Evolutionary conservation across 2,329 filamentous ascomycete genomes (phyloP).

Genomic region (Aspergillus felis): DNA sequence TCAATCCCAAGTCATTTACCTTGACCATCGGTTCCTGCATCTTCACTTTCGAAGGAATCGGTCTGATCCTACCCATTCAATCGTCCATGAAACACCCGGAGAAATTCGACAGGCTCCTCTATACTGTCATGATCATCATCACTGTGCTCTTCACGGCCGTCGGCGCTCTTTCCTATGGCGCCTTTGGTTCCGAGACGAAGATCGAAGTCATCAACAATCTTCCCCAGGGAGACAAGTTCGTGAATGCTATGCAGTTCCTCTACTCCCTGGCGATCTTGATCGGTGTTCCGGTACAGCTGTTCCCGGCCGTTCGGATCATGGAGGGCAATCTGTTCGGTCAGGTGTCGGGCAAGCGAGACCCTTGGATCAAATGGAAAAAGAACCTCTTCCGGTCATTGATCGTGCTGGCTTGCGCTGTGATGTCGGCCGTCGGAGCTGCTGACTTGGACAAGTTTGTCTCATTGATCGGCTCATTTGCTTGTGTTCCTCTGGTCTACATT

Average conservation of each 20-base stretch:
- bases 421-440: slow-evolving; percentile 85
- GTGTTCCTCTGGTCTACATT: slow-evolving; percentile 91
- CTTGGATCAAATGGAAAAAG: slow-evolving; percentile 98
- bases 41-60: slow-evolving; percentile 96
- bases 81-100: slow-evolving; percentile 86
- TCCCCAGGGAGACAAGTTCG: slow-evolving; percentile 84
- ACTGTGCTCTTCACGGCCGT: slow-evolving; percentile 83
- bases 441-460: slow-evolving; percentile 95
- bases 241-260: slow-evolving; percentile 90
- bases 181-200: slow-evolving; percentile 87
- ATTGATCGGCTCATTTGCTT: slow-evolving; percentile 91
- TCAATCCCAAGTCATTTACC: slow-evolving; percentile 87
- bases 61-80: slow-evolving; percentile 93
- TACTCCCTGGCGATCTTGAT: slow-evolving; percentile 91
- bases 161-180: slow-evolving; percentile 88
- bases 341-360: slow-evolving; percentile 89
- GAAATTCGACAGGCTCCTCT: slow-evolving; percentile 83
- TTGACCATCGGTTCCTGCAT: slow-evolving; percentile 96
- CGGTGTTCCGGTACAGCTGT: slow-evolving; percentile 89
- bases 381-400: slow-evolving; percentile 89
- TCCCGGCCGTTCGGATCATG: slow-evolving; percentile 90
- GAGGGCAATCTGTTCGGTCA: slow-evolving; percentile 86
- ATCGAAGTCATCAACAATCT: slow-evolving; percentile 93
- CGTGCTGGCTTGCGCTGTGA: slow-evolving; percentile 75
- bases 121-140: slow-evolving; percentile 87